Percentiles rank a stretch among this genome's conserved stretches.
Evolutionary conservation across 2,329 filamentous ascomycete species (phyloP).

Genomic region (Aspergillus quadricinctus): DNA sequence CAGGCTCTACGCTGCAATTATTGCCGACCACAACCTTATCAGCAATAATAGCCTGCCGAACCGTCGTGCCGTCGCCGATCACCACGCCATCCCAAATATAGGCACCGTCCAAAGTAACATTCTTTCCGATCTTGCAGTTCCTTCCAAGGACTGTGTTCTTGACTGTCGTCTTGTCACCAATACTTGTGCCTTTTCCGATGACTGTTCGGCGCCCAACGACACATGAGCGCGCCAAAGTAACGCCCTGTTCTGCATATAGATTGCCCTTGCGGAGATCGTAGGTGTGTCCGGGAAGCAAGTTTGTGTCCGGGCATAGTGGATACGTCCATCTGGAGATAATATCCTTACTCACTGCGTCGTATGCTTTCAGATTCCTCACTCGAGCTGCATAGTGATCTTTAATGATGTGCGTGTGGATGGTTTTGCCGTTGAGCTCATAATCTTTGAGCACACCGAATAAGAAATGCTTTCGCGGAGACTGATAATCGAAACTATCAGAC

Average conservation of each 20-base stretch:
- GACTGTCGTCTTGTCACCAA: conserved; percentile 69
- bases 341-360: conserved; percentile 83
- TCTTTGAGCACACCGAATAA: conserved; percentile 91
- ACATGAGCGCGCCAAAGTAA: conserved; percentile 68
- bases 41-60: conserved; percentile 73
- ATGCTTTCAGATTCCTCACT: conserved; percentile 80
- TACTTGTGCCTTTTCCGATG: conserved; percentile 69
- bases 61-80: conserved; percentile 68
- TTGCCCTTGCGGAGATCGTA: conserved; percentile 68
- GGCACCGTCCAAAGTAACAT: conserved; percentile 72
- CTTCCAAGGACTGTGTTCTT: conserved; percentile 76
- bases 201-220: conserved; percentile 65
- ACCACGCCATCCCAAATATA: conserved; percentile 84
- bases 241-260: conserved; percentile 73
- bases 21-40: conserved; percentile 68
- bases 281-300: conserved; percentile 70
- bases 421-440: conserved; percentile 93
- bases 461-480: conserved; percentile 82
- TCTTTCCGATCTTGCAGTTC: conserved; percentile 79
- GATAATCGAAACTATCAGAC: conserved; percentile 97
- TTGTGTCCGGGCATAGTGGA: conserved; percentile 84
- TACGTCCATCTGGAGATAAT: conserved; percentile 84
- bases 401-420: conserved; percentile 86
- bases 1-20: conserved; percentile 63
- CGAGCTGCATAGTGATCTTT: conserved; percentile 80